Percentiles rank a stretch among this genome's conserved stretches.
phyloP scores from a whole-genome alignment of 169 alveolate genomes.

The Plasmodium yoelii region DNA sequence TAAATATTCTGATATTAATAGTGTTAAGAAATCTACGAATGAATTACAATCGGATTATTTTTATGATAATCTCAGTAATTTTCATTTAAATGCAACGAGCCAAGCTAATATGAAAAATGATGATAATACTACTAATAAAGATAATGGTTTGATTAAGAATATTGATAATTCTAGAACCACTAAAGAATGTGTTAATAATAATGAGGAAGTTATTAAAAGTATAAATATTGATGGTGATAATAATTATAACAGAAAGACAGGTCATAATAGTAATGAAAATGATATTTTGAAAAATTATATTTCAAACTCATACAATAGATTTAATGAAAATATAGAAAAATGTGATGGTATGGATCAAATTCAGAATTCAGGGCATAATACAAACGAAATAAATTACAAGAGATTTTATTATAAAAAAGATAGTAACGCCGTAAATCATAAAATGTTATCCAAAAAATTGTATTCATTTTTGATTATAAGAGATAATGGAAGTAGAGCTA shows the following conservation, averaged over 20 bases:
- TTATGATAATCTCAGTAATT: background rate
- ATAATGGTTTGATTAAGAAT: background rate
- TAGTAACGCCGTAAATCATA: conserved; percentile 29
- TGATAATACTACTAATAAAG: background rate
- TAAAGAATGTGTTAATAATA: background rate
- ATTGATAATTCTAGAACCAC: background rate
- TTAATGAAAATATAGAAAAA: background rate
- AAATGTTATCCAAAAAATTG: conserved; percentile 37
- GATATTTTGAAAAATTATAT: no score
- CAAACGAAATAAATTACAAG: background rate
- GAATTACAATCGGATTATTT: no score
- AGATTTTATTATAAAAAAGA: conserved; percentile 20
- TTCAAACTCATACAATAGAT: no score
- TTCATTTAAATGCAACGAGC: no score
- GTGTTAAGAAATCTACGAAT: background rate
- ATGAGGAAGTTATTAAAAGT: background rate
- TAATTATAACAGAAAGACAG: background rate
- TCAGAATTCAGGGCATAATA: background rate
- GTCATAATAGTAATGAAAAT: no score
- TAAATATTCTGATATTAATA: background rate
- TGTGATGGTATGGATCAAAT: conserved; percentile 1
- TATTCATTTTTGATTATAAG: conserved; percentile 69
- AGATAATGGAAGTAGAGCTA: conserved; percentile 76
- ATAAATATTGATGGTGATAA: background rate
- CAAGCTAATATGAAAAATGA: no score